Base-by-base conservation (phyloP, 805 yeast genomes). In the Saccharomycopsis fibuligera region DNA sequence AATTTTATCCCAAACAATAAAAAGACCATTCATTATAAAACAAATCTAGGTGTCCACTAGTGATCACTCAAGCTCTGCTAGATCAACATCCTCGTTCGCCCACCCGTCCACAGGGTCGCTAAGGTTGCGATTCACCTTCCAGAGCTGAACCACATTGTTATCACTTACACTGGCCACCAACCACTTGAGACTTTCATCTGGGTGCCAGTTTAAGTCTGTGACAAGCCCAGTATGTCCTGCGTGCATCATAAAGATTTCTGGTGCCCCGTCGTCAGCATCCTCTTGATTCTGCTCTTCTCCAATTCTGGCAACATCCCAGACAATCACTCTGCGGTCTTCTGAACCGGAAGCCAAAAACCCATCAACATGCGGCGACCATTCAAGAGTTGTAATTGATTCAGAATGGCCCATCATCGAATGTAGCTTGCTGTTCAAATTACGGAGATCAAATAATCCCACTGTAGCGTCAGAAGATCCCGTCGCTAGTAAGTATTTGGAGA, bases 261-360 rank as follows among this genome's bases (percentile, higher is more conserved):
- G 91, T 24, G 84, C 84, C 35, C 95, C 96, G 59, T 88, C 96
- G 55, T 85, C 95, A 27, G 88, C 85, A 60, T 88, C 96, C 56
- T 87, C 96, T 56, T 80, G 89, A 12, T 73, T 74, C 62, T 86
- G 95, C 60, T 87, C 96, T 54, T 81, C 85, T 3, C 96, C 96
- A 33, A 88, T 82, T 56, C 77, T 80, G 41, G 71, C 68, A 49
- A 87, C 68, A 61, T 88, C 95, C 96, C 96, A 87, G 3, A 88
- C 56, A 31, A 86, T 80, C 14, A 86, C 76, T 50, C 95, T 70
- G 54, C 93, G 73, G 61, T 88, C 96, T 53, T 77, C 77, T 1
- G 88, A 79, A 3, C 89, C 85, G 0, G 89, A 79, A 2, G 89
- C 88, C 6, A 88, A 60, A 3, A 88, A 73, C 14, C 91, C 91